These are phyloP conservation scores for Epichloe festucae DNA, from an alignment of 2,329 filamentous ascomycete species.

Conservation along the genomic window DNA sequence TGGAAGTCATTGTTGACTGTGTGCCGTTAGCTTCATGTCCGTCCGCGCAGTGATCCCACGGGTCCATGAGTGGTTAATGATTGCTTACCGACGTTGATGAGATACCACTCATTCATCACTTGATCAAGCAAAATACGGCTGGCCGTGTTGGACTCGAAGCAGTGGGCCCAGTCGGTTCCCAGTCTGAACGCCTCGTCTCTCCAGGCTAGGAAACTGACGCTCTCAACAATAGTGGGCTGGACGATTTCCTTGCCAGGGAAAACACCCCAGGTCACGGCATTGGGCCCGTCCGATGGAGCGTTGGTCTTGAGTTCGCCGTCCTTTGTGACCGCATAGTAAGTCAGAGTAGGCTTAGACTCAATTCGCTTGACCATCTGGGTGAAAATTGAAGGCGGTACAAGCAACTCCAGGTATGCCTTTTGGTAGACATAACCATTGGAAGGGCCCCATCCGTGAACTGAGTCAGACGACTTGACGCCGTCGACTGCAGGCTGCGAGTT, in stretches of 20 bases:
- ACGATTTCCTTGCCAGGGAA: constrained; percentile 97
- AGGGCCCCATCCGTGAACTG: constrained; percentile 87
- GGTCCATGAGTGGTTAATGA: neutral
- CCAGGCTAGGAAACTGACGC: constrained; percentile 94
- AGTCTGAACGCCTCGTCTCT: constrained; percentile 94
- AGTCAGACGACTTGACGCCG: constrained; percentile 75
- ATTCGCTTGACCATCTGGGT: constrained; percentile 66
- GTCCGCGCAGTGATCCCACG: neutral
- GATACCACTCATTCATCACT: constrained; percentile 82
- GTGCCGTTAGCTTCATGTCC: neutral
- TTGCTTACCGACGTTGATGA: constrained; percentile 80
- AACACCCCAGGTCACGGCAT: constrained; percentile 98
- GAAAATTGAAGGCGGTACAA: constrained; percentile 72
- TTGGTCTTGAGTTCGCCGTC: constrained; percentile 74
- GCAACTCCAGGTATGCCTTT: constrained; percentile 89
- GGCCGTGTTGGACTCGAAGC: constrained; percentile 63
- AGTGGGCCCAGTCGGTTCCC: constrained; percentile 87
- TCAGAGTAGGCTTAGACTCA: constrained; percentile 65
- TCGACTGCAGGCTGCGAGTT: constrained; percentile 96
- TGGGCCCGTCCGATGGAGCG: constrained; percentile 71
- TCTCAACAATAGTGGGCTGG: constrained; percentile 99
- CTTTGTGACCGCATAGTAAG: constrained; percentile 88
- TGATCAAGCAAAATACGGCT: constrained; percentile 69
- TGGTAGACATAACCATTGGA: constrained; percentile 95
- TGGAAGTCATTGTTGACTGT: constrained; percentile 98